Base-by-base conservation (phyloP, 768 basidiomycete species). In the Podaxis sp. region DNA sequence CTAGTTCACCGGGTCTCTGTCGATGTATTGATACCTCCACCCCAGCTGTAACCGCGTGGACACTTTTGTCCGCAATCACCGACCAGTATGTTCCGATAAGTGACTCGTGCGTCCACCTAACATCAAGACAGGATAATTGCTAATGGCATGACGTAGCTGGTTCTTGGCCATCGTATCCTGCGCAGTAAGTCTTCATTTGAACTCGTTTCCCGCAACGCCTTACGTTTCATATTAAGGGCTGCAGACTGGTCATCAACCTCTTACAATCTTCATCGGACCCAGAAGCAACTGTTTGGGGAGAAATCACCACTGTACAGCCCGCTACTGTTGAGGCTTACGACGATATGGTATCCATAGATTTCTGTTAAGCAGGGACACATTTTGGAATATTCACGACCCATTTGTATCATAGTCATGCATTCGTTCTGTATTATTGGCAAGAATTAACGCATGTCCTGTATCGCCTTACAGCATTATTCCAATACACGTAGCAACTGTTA, bases 121-220 rank as follows among this genome's bases (percentile, higher is more conserved):
- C 22, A 12, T 7, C 26, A 52, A 9, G 19, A 62, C 30, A 51
- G n/a, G 13, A 57, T 44, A 15, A 15, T 7, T 11, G 5, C 22
- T 52, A 24, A 57, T 33, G 30, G 5, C 46, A 9, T 59, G 33
- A 24, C 52, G 30, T 48, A 73, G 72, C 5, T 74, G 73, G 73
- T 70, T 74, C 49, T 44, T 74, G 2, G 71, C 73, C n/a, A 66
- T 74, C 22, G 70, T 72, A 15, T 63, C 71, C 22, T 71, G 66
- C 24, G 67, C 70, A 42, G 73, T 74, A 57, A 63, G 71, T 57
- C n/a, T 12, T 42, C 24, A 3, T 7, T 57, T n/a, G 9, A 24
- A 38, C 22, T 33, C 17, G 38, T 19, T 13, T 36, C 9, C 40
- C 6, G 26, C 9, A 26, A 52, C 7, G 42, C 39, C 48, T 59